A percentile compares a stretch with the other conserved stretches of the same genome.
These are phyloP conservation scores for Mycosarcoma mackinlayi DNA, from an alignment of 1,284 basidiomycete species.

Conservation along the genomic window DNA sequence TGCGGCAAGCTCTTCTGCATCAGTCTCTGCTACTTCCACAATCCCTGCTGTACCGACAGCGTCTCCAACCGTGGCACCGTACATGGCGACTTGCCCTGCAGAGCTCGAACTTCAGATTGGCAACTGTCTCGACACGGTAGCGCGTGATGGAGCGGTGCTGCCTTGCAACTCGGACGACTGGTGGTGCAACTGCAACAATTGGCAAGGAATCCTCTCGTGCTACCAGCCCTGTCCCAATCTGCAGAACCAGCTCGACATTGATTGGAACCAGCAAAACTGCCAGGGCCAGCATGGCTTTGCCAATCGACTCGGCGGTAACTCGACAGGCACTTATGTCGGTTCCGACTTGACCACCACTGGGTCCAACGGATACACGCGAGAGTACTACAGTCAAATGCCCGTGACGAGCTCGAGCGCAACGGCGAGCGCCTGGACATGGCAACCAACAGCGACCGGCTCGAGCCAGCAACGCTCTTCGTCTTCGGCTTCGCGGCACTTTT, in stretches of 20 bases:
- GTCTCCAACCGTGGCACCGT: conserved; percentile 10
- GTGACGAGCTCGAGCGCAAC: conserved; percentile 1
- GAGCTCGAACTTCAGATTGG: conserved; percentile 27
- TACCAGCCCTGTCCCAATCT: conserved; percentile 27
- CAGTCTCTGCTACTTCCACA: conserved; percentile 7
- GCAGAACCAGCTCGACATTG: conserved; percentile 22
- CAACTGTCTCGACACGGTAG: conserved; percentile 24
- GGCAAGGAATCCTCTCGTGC: conserved; percentile 28
- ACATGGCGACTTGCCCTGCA: conserved; percentile 18
- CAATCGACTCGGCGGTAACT: conserved; percentile 21
- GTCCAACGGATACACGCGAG: conserved; percentile 23
- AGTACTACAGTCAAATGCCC: conserved; percentile 29
- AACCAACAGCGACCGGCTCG: conserved; percentile 9
- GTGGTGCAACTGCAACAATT: conserved; percentile 38
- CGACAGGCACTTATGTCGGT: conserved; percentile 20
- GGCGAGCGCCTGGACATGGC: conserved; percentile 21
- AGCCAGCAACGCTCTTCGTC: conserved; percentile 19
- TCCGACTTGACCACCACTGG: conserved; percentile 26
- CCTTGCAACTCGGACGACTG: conserved; percentile 33
- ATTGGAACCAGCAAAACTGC: conserved; percentile 33
- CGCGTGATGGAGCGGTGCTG: conserved; percentile 26
- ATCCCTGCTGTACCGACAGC: conserved; percentile 11
- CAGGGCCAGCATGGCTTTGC: conserved; percentile 27
- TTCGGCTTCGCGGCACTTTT: conserved; percentile 11
- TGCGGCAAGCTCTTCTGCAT: conserved; percentile 1